Evolutionary conservation across 164 flowering plant species (phyloP).

Genomic region (Sedum album): DNA sequence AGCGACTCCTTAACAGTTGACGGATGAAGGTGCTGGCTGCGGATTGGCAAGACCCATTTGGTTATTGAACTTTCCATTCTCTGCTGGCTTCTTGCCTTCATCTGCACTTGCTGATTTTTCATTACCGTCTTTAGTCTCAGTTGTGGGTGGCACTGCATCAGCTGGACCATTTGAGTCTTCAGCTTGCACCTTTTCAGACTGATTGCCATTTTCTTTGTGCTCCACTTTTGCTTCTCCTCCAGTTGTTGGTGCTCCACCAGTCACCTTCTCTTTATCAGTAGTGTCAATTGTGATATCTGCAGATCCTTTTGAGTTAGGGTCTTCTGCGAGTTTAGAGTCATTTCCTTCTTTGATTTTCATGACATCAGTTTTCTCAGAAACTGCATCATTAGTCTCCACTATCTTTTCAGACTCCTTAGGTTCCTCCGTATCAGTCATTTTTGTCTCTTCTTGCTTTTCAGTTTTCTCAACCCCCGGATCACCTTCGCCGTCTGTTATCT

Average conservation of each 20-base stretch:
- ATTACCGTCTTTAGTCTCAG: constrained; percentile 6
- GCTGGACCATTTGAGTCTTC: background rate
- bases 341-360: background rate
- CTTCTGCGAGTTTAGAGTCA: background rate
- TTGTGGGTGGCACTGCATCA: background rate
- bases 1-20: background rate
- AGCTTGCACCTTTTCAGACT: background rate
- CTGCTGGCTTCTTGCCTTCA: constrained; percentile 4
- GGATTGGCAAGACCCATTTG: constrained; percentile 5
- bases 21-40: too few relatives aligned
- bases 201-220: background rate
- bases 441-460: constrained; percentile 19
- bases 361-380: background rate
- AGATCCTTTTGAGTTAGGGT: background rate
- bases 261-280: constrained; percentile 9
- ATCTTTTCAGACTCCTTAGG: background rate
- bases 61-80: background rate
- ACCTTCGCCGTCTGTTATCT: constrained; percentile 6
- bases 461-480: constrained; percentile 13
- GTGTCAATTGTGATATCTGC: background rate
- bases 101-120: background rate
- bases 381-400: background rate
- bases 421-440: constrained; percentile 1
- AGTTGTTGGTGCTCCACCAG: background rate
- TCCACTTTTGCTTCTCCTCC: constrained; percentile 3